A percentile compares a stretch with the other conserved stretches of the same genome.
Conservation (phyloP, 495 filamentous ascomycete genomes). For the Entonaema liquescens region DNA sequence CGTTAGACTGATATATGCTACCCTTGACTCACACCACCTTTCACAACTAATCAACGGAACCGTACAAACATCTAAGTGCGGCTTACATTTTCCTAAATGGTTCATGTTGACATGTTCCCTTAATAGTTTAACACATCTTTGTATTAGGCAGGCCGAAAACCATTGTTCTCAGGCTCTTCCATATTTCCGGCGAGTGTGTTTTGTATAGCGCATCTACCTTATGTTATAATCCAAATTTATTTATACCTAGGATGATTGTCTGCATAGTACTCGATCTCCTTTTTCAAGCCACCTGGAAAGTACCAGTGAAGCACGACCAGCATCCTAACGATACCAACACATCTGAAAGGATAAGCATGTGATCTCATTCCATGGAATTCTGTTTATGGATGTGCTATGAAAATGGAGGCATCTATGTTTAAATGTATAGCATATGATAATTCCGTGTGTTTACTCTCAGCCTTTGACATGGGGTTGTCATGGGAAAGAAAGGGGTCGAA, state of each 20-base stretch:
- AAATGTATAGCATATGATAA: not conserved
- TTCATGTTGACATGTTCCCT: not conserved
- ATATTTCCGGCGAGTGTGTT: not conserved
- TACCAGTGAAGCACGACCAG: not conserved
- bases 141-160: not conserved
- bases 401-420: not conserved
- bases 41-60: not conserved
- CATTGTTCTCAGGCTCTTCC: not conserved
- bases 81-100: not conserved
- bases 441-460: not conserved
- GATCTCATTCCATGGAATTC: not conserved
- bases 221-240: not conserved
- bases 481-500: not conserved
- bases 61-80: not conserved
- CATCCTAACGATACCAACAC: not conserved
- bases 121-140: not conserved
- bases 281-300: not conserved
- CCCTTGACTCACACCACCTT: not conserved
- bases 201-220: not conserved
- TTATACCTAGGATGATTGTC: not conserved
- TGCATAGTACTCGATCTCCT: not conserved
- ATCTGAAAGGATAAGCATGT: not conserved
- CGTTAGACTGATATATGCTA: not conserved
- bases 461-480: not conserved
- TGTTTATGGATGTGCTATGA: not conserved